Evolutionary conservation across 306 rosid species (phyloP).

Genomic region (Oemleria cerasiformis): DNA sequence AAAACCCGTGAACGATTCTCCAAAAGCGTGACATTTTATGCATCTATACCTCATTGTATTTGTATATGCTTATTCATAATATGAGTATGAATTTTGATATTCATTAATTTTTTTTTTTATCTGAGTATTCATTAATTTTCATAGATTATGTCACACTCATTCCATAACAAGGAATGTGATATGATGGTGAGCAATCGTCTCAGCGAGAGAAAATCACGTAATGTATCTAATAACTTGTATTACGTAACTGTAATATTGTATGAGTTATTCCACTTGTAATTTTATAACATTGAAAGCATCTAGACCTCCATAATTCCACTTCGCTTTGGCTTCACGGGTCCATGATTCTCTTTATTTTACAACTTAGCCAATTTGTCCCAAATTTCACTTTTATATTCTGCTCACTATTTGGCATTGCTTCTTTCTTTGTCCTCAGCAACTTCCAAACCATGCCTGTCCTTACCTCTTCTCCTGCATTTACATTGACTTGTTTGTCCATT

Average conservation of each 20-base stretch:
- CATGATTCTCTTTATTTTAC: conserved; percentile 38
- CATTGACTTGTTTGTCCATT: conserved; percentile 33
- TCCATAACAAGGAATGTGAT: too few relatives aligned
- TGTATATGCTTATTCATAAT: too few relatives aligned
- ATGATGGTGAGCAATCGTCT: too few relatives aligned
- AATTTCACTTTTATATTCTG: conserved; percentile 29
- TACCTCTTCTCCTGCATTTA: conserved; percentile 31
- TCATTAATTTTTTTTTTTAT: too few relatives aligned
- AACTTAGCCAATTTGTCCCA: conserved; percentile 25
- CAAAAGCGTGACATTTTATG: conserved; percentile 5
- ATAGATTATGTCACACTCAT: too few relatives aligned
- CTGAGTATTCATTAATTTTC: too few relatives aligned
- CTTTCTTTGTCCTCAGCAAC: conserved; percentile 43
- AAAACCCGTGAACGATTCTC: conserved; percentile 33
- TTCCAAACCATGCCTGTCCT: conserved; percentile 47
- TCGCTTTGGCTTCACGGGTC: conserved; percentile 64
- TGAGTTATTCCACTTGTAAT: not conserved
- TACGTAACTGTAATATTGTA: too few relatives aligned
- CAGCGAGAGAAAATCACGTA: too few relatives aligned
- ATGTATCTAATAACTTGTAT: too few relatives aligned
- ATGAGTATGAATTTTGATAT: too few relatives aligned
- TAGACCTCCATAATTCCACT: conserved; percentile 22
- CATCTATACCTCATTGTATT: conserved; percentile 23
- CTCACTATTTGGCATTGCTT: conserved; percentile 17
- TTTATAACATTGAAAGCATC: not conserved